Evolutionary conservation across 2,329 filamentous ascomycete genomes (phyloP).

Genomic region (Eutypa lata): DNA sequence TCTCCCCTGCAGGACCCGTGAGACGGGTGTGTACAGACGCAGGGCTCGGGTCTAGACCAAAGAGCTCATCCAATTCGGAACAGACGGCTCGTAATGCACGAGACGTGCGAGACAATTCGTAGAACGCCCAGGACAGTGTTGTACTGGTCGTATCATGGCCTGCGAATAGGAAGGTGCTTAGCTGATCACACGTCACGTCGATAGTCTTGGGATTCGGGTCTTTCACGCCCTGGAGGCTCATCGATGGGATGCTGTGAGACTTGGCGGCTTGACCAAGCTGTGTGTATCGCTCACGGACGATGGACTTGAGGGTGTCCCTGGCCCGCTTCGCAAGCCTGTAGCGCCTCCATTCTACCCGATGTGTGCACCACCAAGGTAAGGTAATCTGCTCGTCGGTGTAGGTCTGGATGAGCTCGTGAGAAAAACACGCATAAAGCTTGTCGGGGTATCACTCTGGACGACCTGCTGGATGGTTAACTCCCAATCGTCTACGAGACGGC

Average conservation of each 20-base stretch:
- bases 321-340: constrained; percentile 1
- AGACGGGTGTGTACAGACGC: too few relatives aligned
- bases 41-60: too few relatives aligned
- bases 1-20: too few relatives aligned
- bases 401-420: constrained; percentile 2
- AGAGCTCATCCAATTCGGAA: too few relatives aligned
- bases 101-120: constrained; percentile 14
- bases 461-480: too few relatives aligned
- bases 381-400: constrained; percentile 7
- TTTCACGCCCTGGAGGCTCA: constrained; percentile 10
- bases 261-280: constrained; percentile 5
- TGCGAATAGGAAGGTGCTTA: constrained; percentile 16
- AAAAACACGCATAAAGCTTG: too few relatives aligned
- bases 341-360: constrained; percentile 5
- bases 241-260: constrained; percentile 9
- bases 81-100: too few relatives aligned
- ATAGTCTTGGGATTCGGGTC: constrained; percentile 8
- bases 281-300: constrained; percentile 3
- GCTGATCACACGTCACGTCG: constrained; percentile 13
- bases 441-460: too few relatives aligned
- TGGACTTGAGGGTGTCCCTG: background rate
- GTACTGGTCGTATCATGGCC: constrained; percentile 16
- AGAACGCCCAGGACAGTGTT: constrained; percentile 11
- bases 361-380: constrained; percentile 7
- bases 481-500: too few relatives aligned